Evolutionary conservation across 2,329 filamentous ascomycete species (phyloP).

Genomic region (Teratosphaeriaceae sp.): DNA sequence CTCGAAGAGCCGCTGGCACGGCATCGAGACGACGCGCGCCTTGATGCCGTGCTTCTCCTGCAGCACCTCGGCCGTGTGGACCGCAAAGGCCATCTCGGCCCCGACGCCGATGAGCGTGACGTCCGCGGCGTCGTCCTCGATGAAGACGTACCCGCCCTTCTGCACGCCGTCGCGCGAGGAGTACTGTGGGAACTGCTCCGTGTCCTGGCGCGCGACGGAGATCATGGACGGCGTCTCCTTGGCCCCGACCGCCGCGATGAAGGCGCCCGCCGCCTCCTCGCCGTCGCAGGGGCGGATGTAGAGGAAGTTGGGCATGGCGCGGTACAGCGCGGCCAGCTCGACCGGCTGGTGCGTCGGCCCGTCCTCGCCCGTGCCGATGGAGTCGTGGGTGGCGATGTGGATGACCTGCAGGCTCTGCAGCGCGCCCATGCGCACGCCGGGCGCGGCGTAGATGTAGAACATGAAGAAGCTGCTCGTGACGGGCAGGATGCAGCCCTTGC

Average conservation of each 20-base stretch:
- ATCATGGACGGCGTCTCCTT: constrained; percentile 38
- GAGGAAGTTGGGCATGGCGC: constrained; percentile 33
- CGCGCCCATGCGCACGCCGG: constrained; percentile 33
- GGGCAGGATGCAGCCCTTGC: constrained; percentile 31
- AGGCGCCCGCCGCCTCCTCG: constrained; percentile 37
- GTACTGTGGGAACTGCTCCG: constrained; percentile 32
- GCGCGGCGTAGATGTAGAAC: constrained; percentile 35
- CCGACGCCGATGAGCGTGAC: constrained; percentile 46
- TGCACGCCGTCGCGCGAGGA: constrained; percentile 34
- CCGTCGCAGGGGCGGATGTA: constrained; percentile 33
- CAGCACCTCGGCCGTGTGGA: constrained; percentile 35
- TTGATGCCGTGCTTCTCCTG: constrained; percentile 31
- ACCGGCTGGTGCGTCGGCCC: constrained; percentile 34
- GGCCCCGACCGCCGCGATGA: constrained; percentile 34
- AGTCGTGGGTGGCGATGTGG: constrained; percentile 35
- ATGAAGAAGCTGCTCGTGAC: constrained; percentile 34
- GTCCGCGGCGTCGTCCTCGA: constrained; percentile 32
- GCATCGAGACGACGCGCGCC: constrained; percentile 45
- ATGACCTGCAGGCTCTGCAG: constrained; percentile 31
- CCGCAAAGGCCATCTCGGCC: constrained; percentile 44
- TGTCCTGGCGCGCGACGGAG: constrained; percentile 37
- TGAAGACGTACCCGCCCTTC: constrained; percentile 37
- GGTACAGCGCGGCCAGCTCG: constrained; percentile 30
- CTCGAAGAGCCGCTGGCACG: constrained; percentile 46
- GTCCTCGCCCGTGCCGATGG: constrained; percentile 32